Base-by-base conservation (phyloP, 2,329 filamentous ascomycete species). In the Penicillium sclerotigenum region DNA sequence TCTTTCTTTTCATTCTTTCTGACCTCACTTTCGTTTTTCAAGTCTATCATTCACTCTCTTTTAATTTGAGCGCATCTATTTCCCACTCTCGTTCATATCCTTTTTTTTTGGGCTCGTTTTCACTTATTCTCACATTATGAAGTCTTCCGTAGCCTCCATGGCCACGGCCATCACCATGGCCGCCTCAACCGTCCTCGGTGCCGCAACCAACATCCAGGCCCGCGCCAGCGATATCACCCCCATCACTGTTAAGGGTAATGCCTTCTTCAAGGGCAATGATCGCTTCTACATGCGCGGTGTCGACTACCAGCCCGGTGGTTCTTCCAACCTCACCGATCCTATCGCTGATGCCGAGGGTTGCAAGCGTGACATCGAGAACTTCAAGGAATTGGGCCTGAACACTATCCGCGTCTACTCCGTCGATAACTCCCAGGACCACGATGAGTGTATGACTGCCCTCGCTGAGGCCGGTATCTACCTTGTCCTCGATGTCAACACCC, bases 341-440 rank as follows among this genome's bases (percentile, higher is more conserved):
- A 87, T 96, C 51, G 86, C 89, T 59, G 87, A 95, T 67, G 70
- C 79, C 24, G 75, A 75, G 4, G 77, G 81, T 68, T 96, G 92
- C 83, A 82, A 84, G 73, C 88, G 91, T 62, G 91, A 96, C 70
- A 88, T 96, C 65, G 76, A 78, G 49, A 81, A 90, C 72, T 96
- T 96, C 85, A 84, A 90, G 79, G 83, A 91, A 64, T 81, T 97
- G 48, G 91, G 91, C 47, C 80, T 96, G 77, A 97, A 97, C 81
- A 91, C 91, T 26, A 81, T 97, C 71, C 91, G 92, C 75, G 89
- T 96, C 59, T 97, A 96, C 82, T 91, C 88, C 16, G 87, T 95
- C 64, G 92, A 97, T 80, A 96, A 96, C 82, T 87, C 86, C 48
- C 78, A 81, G 65, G 77, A 87, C 74, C 92, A 97, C 77, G 87